Base-by-base conservation (phyloP, 352 stramenopile genomes). In the Plasmopara halstedii region DNA sequence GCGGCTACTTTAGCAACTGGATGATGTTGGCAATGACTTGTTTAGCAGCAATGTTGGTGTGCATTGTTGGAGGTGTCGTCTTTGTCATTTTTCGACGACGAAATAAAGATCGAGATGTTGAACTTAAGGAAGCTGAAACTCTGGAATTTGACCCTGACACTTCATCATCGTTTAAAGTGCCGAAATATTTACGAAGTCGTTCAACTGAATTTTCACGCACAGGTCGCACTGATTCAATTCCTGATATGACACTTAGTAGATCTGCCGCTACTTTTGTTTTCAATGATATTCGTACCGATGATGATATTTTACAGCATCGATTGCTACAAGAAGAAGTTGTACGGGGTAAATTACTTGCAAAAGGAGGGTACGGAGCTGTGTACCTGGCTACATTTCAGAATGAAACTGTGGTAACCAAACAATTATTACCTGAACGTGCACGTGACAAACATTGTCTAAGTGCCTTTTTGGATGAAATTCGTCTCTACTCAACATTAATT, bases 221-320 rank as follows among this genome's bases (percentile, higher is more conserved):
- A 4, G 64, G 49, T 26, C 47, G 44, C n/a, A 66, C 45, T 2
- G 50, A 57, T 35, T 71, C 58, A 6, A 48, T 42, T 15, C 53
- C 35, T 7, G 47, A 55, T 26, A 31, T n/a, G 38, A 34, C 41
- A 26, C 47, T 63, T 20, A 51, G 44, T 14, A 21, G 61, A 2
- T 57, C 62, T 7, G 37, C 44, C 4, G 40, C 53, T 2, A 49
- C 45, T 14, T 68, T 67, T 34, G 47, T 77, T 13, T 34, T 52
- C 11, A 78, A 85, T 44, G 78, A 90, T 40, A 71, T 90, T 10
- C 71, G 78, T 8, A 85, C 64, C 14, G 73, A 89, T 39, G 68
- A 83, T 19, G 42, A 71, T 13, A 56, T 89, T 13, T 42, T 82
- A 17, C 59, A 68, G 22, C 77, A 62, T 26, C 57, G 78, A 8